phyloP scores from a whole-genome alignment of 1,139 yeast genomes.

The Taphrina flavorubra region DNA sequence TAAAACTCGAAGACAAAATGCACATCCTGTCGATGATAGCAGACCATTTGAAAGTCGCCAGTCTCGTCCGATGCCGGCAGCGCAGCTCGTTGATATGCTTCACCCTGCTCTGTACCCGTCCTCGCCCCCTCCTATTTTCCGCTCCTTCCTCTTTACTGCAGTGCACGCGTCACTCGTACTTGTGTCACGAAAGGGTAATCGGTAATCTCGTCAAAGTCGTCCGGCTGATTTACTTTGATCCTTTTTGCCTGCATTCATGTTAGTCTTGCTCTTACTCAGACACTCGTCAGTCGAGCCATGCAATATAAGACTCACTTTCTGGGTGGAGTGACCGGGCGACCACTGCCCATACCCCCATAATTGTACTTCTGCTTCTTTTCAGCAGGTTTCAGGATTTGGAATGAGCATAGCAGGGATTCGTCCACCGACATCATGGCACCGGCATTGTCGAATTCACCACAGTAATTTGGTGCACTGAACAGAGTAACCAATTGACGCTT shows the following conservation, averaged over 20 bases:
- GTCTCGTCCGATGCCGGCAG: constrained; percentile 7
- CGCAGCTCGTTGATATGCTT: constrained; percentile 5
- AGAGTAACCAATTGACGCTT: constrained; percentile 94
- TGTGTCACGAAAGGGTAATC: background rate
- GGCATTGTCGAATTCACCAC: constrained; percentile 98
- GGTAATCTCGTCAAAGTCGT: background rate
- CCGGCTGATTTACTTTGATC: constrained; percentile 20
- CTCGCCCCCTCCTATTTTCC: constrained; percentile 13
- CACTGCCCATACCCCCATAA: constrained; percentile 58
- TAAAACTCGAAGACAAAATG: constrained; percentile 30
- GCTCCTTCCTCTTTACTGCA: background rate
- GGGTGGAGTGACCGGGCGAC: constrained; percentile 64
- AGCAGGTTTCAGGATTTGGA: constrained; percentile 97
- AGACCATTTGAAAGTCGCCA: background rate
- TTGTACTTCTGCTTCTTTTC: constrained; percentile 84
- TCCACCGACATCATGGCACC: constrained; percentile 99
- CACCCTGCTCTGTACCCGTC: constrained; percentile 12
- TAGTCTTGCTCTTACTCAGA: background rate
- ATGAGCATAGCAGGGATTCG: constrained; percentile 91
- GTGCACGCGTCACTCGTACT: background rate
- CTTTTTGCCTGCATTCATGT: constrained; percentile 19
- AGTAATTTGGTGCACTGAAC: constrained; percentile 95
- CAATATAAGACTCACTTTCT: constrained; percentile 58
- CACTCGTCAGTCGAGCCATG: background rate
- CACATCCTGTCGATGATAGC: constrained; percentile 10